These are phyloP conservation scores for Camillea tinctor DNA, from an alignment of 2,329 filamentous ascomycete genomes.

Conservation along the genomic window DNA sequence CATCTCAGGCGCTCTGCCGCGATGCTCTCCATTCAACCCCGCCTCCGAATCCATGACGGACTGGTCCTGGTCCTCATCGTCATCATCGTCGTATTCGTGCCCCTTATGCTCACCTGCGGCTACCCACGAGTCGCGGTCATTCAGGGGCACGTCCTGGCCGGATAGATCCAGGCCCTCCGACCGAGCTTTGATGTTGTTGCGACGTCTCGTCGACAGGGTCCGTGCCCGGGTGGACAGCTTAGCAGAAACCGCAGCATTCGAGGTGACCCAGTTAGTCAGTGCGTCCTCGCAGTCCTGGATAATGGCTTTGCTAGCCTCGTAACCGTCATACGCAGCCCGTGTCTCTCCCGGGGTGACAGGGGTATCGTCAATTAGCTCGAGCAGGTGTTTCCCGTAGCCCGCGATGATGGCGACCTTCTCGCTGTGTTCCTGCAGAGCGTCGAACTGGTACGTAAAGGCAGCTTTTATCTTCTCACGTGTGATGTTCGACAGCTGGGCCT, in stretches of 20 bases:
- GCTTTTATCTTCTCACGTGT: conserved; percentile 99
- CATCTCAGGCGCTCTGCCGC: conserved; percentile 27
- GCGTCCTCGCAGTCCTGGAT: conserved; percentile 99
- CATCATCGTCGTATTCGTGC: conserved; percentile 58
- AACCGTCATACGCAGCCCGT: conserved; percentile 91
- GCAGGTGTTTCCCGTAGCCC: conserved; percentile 95
- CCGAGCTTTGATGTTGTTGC: conserved; percentile 66
- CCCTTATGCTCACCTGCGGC: conserved; percentile 65
- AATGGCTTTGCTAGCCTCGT: conserved; percentile 97
- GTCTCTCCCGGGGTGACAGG: conserved; percentile 97
- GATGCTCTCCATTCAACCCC: conserved; percentile 54
- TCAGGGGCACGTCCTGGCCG: conserved; percentile 74
- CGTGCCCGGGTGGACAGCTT: conserved; percentile 86
- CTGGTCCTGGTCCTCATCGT: conserved; percentile 61
- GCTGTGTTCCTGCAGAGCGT: conserved; percentile 93
- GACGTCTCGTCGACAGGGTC: conserved; percentile 81
- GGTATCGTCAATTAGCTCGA: conserved; percentile 93
- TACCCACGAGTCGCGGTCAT: conserved; percentile 83
- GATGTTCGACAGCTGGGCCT: conserved; percentile 98
- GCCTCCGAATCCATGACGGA: conserved; percentile 53
- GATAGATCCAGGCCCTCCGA: conserved; percentile 78
- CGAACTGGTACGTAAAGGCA: conserved; percentile 96
- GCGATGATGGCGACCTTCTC: conserved; percentile 99
- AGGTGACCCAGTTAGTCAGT: conserved; percentile 93
- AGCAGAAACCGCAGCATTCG: conserved; percentile 83